Conservation (phyloP, 2,329 filamentous ascomycete species). For the Arthrobotrys musiformis region DNA sequence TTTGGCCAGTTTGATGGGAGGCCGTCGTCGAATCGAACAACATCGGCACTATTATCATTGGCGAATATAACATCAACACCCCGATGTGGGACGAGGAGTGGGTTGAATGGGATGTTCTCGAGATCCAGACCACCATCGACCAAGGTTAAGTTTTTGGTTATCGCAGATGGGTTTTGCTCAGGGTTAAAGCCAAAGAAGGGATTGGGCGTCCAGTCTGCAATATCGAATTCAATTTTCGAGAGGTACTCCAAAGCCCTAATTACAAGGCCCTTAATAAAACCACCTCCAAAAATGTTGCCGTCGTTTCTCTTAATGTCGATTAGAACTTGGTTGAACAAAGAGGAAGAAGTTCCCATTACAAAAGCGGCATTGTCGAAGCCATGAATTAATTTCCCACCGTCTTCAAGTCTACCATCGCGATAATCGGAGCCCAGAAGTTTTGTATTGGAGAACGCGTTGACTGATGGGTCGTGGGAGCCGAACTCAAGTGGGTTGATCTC, state of each 20-base stretch:
- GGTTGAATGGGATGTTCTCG: constrained; percentile 82
- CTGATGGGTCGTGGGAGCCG: constrained; percentile 78
- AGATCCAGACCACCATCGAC: constrained; percentile 82
- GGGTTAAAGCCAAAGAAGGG: constrained; percentile 77
- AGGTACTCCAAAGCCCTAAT: constrained; percentile 68
- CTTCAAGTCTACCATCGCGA: constrained; percentile 68
- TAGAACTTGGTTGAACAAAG: constrained; percentile 83
- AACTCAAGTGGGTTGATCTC: constrained; percentile 85
- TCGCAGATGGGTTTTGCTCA: constrained; percentile 69
- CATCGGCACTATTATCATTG: constrained; percentile 81
- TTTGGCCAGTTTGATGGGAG: constrained; percentile 75
- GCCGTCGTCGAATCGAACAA: constrained; percentile 60
- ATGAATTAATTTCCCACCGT: constrained; percentile 72
- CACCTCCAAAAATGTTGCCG: constrained; percentile 63
- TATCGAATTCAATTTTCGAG: constrained; percentile 73
- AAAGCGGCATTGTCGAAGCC: constrained; percentile 87
- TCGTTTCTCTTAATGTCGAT: constrained; percentile 70
- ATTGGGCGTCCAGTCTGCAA: constrained; percentile 79
- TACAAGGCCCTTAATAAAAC: constrained; percentile 66
- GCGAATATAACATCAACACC: constrained; percentile 83
- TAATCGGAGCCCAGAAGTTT: constrained; percentile 80
- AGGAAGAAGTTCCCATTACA: constrained; percentile 85
- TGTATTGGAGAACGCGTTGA: constrained; percentile 77
- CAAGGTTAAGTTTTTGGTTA: constrained; percentile 71
- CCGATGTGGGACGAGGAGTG: constrained; percentile 78